A percentile compares a stretch with the other conserved stretches of the same genome.
Evolutionary conservation across 208 protist genomes (phyloP).

Genomic region (Acanthamoeba royreba): DNA sequence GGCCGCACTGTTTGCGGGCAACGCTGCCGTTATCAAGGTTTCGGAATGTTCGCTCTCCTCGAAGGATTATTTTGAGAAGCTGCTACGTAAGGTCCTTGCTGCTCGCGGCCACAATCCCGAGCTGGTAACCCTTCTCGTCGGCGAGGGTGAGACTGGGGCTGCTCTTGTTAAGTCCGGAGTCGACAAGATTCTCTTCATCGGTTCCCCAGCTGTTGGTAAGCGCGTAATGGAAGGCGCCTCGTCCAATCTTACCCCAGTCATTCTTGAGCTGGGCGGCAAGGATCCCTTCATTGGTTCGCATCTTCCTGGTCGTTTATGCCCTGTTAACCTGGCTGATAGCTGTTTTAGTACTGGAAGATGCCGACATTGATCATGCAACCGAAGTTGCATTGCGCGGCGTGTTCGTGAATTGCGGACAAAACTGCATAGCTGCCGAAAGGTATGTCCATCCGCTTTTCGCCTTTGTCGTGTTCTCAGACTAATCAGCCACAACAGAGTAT

Average conservation of each 20-base stretch:
- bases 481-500: slow-evolving; percentile 48
- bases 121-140: slow-evolving; percentile 90
- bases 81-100: slow-evolving; percentile 86
- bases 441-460: slow-evolving; percentile 52
- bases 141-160: slow-evolving; percentile 87
- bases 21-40: slow-evolving; percentile 92
- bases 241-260: slow-evolving; percentile 87
- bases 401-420: slow-evolving; percentile 93
- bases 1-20: slow-evolving; percentile 91
- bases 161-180: slow-evolving; percentile 81
- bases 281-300: slow-evolving; percentile 82
- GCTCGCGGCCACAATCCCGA: slow-evolving; percentile 87
- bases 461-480: too few species aligned
- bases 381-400: slow-evolving; percentile 87
- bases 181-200: slow-evolving; percentile 92
- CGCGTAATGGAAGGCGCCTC: slow-evolving; percentile 82
- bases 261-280: slow-evolving; percentile 93
- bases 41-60: slow-evolving; percentile 92
- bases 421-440: slow-evolving; percentile 78
- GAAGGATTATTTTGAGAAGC: slow-evolving; percentile 88
- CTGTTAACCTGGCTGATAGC: slow-evolving; percentile 82
- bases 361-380: slow-evolving; percentile 71
- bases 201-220: slow-evolving; percentile 69
- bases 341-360: slow-evolving; percentile 49
- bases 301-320: slow-evolving; percentile 81